These are phyloP conservation scores for Candida fluviatilis DNA, from an alignment of 805 yeast species.

Conservation along the genomic window DNA sequence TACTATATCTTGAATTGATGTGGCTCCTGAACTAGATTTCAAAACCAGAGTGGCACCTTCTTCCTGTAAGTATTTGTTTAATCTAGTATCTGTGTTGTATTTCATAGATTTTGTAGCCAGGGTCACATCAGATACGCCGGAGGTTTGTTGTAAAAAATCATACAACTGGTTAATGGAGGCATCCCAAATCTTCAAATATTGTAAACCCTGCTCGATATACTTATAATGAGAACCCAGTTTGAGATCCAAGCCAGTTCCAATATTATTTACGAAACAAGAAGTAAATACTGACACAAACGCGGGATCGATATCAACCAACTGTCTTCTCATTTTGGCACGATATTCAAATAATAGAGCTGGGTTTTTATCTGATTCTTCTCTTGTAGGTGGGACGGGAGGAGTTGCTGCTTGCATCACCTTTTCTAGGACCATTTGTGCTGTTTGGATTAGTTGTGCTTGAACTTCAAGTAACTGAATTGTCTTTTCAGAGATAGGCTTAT, in stretches of 20 bases:
- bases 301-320: conserved; percentile 27
- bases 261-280: conserved; percentile 23
- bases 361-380: conserved; percentile 17
- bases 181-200: conserved; percentile 28
- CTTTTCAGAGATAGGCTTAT: conserved; percentile 16
- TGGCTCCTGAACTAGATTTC: conserved; percentile 3
- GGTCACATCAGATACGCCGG: conserved; percentile 5
- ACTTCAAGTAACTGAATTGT: conserved; percentile 18
- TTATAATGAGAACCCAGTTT: conserved; percentile 25
- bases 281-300: conserved; percentile 28
- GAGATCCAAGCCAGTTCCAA: conserved; percentile 22
- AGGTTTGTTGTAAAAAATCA: conserved; percentile 9
- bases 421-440: conserved; percentile 23
- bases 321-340: conserved; percentile 12
- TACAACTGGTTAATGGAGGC: conserved; percentile 25
- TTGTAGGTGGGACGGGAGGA: conserved; percentile 33
- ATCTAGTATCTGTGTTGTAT: conserved; percentile 13
- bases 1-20: conserved; percentile 7
- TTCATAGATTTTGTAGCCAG: conserved; percentile 10
- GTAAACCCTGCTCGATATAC: conserved; percentile 27
- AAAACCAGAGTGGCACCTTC: conserved; percentile 4
- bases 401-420: conserved; percentile 25
- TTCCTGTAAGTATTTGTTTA: conserved; percentile 3
- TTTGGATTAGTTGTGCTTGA: conserved; percentile 24
- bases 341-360: conserved; percentile 17